Conservation (phyloP, 2,329 filamentous ascomycete genomes). For the Akanthomyces lecanii region DNA sequence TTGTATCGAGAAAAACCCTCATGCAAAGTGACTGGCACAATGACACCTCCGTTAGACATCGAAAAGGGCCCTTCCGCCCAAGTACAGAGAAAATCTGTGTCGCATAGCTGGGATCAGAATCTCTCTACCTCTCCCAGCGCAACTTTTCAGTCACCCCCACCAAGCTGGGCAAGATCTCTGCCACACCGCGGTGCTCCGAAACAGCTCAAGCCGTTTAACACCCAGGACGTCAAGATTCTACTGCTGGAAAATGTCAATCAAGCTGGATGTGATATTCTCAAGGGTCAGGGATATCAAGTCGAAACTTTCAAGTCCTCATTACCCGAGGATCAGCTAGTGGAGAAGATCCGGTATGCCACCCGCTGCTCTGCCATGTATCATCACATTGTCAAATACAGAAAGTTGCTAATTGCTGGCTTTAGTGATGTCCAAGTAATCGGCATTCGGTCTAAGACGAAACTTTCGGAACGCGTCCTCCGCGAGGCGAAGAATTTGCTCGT, state of each 20-base stretch:
- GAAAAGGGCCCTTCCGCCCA: conserved; percentile 30
- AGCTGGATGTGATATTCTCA: conserved; percentile 79
- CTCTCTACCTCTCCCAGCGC: conserved; percentile 72
- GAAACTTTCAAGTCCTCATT: conserved; percentile 86
- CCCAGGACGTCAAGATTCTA: conserved; percentile 92
- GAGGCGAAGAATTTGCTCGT: conserved; percentile 94
- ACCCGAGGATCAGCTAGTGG: conserved; percentile 87
- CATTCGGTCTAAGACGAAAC: conserved; percentile 95
- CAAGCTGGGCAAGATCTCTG: conserved; percentile 52
- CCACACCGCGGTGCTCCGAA: conserved; percentile 49
- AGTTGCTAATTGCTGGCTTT: conserved; percentile 18
- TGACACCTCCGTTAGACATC: conserved; percentile 50
- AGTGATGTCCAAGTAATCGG: conserved; percentile 96
- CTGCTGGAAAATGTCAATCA: conserved; percentile 94
- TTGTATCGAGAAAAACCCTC: background rate
- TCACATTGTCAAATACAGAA: background rate
- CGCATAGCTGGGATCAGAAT: conserved; percentile 53
- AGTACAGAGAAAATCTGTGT: conserved; percentile 37
- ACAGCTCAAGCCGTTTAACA: conserved; percentile 90
- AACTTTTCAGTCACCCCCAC: conserved; percentile 68
- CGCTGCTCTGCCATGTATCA: conserved; percentile 16
- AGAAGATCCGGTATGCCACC: conserved; percentile 78
- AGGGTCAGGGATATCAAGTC: conserved; percentile 88
- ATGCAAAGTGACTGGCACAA: conserved; percentile 23
- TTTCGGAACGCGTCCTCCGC: conserved; percentile 77